Evolutionary conservation across 2,329 filamentous ascomycete genomes (phyloP).

Genomic region (Leptodontidium sp.): DNA sequence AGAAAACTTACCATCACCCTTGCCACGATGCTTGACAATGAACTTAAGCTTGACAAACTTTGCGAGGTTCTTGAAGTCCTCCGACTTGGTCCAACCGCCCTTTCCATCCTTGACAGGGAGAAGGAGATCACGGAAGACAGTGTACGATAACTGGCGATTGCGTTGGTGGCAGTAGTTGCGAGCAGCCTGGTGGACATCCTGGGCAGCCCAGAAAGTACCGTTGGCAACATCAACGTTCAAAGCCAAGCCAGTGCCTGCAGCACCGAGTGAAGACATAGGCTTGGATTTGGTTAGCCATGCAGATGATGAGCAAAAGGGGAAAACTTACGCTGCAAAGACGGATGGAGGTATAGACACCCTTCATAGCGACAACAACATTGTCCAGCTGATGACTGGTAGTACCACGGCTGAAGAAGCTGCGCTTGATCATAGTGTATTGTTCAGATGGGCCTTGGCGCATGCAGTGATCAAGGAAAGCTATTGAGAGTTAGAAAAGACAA

Average conservation of each 20-base stretch:
- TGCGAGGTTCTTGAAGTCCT: constrained; percentile 62
- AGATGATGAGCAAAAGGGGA: constrained; percentile 10
- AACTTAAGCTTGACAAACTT: constrained; percentile 65
- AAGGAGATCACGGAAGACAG: constrained; percentile 38
- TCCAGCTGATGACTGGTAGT: constrained; percentile 58
- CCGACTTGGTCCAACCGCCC: constrained; percentile 48
- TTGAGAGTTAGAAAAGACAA: constrained; percentile 14
- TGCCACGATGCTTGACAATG: constrained; percentile 61
- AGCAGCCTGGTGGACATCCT: constrained; percentile 49
- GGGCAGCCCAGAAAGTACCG: constrained; percentile 80
- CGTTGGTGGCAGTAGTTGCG: constrained; percentile 43
- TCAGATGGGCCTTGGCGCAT: constrained; percentile 81
- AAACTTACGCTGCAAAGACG: constrained; percentile 69
- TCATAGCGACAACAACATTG: constrained; percentile 77
- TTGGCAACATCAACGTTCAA: constrained; percentile 94
- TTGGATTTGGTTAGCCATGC: constrained; percentile 27
- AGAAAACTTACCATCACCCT: constrained; percentile 46
- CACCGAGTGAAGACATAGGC: constrained; percentile 34
- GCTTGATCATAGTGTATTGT: constrained; percentile 75
- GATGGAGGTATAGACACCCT: constrained; percentile 89
- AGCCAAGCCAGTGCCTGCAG: constrained; percentile 66
- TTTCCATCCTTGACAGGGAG: constrained; percentile 32
- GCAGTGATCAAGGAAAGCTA: constrained; percentile 86
- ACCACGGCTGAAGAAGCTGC: constrained; percentile 74
- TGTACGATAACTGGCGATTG: constrained; percentile 38